Conservation (phyloP, 441 rosid genomes). For the Adansonia rubrostipa region DNA sequence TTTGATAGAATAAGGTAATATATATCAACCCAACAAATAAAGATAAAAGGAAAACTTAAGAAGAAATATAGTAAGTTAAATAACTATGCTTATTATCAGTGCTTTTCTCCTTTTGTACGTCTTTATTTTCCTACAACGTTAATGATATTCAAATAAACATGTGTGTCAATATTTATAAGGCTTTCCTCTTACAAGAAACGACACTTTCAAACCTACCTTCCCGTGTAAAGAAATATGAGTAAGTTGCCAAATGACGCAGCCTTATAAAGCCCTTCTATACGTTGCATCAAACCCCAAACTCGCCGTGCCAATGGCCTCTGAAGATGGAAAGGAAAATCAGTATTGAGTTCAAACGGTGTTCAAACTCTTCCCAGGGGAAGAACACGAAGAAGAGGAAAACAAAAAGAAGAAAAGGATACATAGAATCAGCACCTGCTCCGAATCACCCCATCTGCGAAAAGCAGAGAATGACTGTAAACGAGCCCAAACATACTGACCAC, state of each 20-base stretch:
- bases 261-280: constrained; percentile 82
- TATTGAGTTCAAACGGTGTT: not conserved
- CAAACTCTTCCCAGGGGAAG: not conserved
- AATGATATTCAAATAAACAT: constrained; percentile 6
- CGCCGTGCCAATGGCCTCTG: constrained; percentile 89
- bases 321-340: constrained; percentile 32
- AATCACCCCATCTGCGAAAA: constrained; percentile 97
- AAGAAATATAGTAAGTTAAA: constrained; percentile 1
- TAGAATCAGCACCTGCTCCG: constrained; percentile 69
- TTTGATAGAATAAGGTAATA: not conserved
- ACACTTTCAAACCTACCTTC: constrained; percentile 58
- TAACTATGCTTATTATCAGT: not conserved
- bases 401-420: not conserved
- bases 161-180: not conserved
- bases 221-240: constrained; percentile 82
- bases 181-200: not conserved
- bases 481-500: constrained; percentile 93
- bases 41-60: not conserved
- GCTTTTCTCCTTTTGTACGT: constrained; percentile 5
- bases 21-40: not conserved
- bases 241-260: constrained; percentile 91
- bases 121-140: constrained; percentile 1
- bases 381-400: not conserved
- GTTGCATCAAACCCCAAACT: constrained; percentile 80
- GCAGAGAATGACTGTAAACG: constrained; percentile 95